Conservation (phyloP, 768 basidiomycete species). For the Termitomyces sp. region DNA sequence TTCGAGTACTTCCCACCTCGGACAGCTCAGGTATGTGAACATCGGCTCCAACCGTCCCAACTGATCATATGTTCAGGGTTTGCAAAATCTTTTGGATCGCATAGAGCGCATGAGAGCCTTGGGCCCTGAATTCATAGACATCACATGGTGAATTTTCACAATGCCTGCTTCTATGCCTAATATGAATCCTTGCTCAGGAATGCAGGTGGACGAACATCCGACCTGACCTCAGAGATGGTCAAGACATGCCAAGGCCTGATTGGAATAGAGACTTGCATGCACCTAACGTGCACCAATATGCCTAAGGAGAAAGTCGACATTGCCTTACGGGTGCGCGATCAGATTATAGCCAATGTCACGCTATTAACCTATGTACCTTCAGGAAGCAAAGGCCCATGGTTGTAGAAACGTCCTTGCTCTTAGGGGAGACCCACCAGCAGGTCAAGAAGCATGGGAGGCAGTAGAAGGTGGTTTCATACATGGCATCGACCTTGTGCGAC, state of each 20-base stretch:
- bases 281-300: conserved; percentile 99
- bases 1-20: conserved; percentile 98
- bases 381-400: conserved; percentile 89
- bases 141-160: conserved; percentile 70
- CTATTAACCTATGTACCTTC: conserved; percentile 11
- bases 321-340: conserved; percentile 69
- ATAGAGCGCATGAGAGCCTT: conserved; percentile 96
- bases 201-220: conserved; percentile 93
- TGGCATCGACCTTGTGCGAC: conserved; percentile 87
- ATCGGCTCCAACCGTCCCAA: neutral
- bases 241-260: conserved; percentile 91
- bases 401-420: conserved; percentile 93
- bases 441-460: conserved; percentile 89
- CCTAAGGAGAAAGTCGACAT: conserved; percentile 93
- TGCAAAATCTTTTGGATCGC: conserved; percentile 96
- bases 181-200: conserved; percentile 56
- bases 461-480: conserved; percentile 88
- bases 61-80: conserved; percentile 46
- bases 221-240: conserved; percentile 90
- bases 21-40: conserved; percentile 75
- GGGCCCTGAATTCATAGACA: conserved; percentile 97
- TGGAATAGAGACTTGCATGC: conserved; percentile 97
- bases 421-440: conserved; percentile 88
- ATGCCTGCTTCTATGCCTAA: neutral
- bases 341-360: conserved; percentile 6